Evolutionary conservation across 164 flowering plant species (phyloP).

Genomic region (grape (Vitis vinifera)): ASM3070453v1 NC_081815.1:19682001-19682500

Average conservation of each 20-base stretch:
- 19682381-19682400: constrained; percentile 1
- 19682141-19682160: constrained; percentile 56
- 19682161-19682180: constrained; percentile 44
- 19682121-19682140: constrained; percentile 71
- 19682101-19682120: constrained; percentile 53
- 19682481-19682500: neutral
- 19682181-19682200: constrained; percentile 79
- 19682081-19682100: constrained; percentile 42
- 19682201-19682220: constrained; percentile 66
- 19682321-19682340: neutral
- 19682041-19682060: neutral
- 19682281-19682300: too few species aligned
- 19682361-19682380: neutral
- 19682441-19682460: neutral
- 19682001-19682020: neutral
- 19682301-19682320: neutral
- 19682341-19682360: neutral
- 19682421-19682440: neutral
- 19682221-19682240: constrained; percentile 64
- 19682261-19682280: neutral
- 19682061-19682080: neutral
- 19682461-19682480: neutral
- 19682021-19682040: neutral
- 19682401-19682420: neutral
- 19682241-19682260: constrained; percentile 44